Evolutionary conservation across 176 grass and related monocot genomes (phyloP).

Genomic region (Hyparrhenia diplandra): DNA sequence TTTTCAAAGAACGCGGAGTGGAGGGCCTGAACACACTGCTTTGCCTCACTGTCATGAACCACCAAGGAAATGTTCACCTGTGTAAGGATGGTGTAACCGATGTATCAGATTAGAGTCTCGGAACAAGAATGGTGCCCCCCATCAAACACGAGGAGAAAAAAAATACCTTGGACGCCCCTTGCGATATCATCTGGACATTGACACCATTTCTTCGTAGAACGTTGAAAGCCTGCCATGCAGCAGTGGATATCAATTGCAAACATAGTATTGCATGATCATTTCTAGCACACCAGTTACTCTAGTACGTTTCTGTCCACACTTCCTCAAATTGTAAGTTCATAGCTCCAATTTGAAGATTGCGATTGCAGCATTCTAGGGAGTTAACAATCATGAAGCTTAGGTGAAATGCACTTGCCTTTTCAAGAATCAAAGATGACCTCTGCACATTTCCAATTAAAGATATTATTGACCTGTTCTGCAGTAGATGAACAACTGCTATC

Average conservation of each 20-base stretch:
- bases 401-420: conserved; percentile 53
- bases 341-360: neutral
- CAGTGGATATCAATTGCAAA: neutral
- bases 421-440: conserved; percentile 82
- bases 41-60: conserved; percentile 82
- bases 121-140: neutral
- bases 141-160: neutral
- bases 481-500: conserved; percentile 74
- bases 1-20: conserved; percentile 87
- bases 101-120: neutral
- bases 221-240: conserved; percentile 60
- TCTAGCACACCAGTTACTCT: neutral
- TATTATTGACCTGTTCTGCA: conserved; percentile 58
- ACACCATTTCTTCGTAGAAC: conserved; percentile 77
- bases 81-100: neutral
- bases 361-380: neutral
- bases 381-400: neutral
- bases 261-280: neutral
- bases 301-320: neutral
- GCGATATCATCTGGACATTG: conserved; percentile 98
- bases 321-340: neutral
- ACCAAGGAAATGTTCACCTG: conserved; percentile 98
- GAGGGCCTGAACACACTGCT: conserved; percentile 70
- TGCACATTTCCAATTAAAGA: conserved; percentile 91
- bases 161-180: conserved; percentile 93